phyloP scores from a whole-genome alignment of 2,329 filamentous ascomycete genomes.

The Colletotrichum incanum region DNA sequence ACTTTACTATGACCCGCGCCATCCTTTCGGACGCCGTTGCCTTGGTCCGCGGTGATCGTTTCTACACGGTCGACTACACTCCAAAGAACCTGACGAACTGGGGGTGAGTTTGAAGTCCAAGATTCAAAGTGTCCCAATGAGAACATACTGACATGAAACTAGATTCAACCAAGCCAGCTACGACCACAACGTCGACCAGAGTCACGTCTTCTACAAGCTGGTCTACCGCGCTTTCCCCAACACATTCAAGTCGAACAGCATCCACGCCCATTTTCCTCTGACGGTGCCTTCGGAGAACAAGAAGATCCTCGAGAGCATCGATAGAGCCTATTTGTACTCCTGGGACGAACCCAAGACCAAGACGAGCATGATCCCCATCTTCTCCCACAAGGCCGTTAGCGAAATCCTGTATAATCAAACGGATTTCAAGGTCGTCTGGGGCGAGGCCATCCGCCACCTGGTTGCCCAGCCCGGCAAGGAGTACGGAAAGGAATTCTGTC shows the following conservation, averaged over 20 bases:
- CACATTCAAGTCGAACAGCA: conserved; percentile 73
- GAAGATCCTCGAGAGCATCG: conserved; percentile 70
- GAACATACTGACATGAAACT: not conserved
- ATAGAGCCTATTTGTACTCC: conserved; percentile 70
- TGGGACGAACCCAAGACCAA: conserved; percentile 67
- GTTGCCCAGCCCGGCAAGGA: conserved; percentile 62
- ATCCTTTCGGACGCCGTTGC: conserved; percentile 75
- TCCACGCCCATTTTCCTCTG: conserved; percentile 74
- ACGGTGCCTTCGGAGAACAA: conserved; percentile 65
- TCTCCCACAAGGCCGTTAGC: conserved; percentile 68
- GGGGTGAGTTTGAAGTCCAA: conserved; percentile 61
- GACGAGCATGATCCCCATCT: conserved; percentile 63
- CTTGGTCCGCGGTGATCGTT: conserved; percentile 75
- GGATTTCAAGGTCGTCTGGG: conserved; percentile 74
- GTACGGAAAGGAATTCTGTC: conserved; percentile 63
- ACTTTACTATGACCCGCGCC: conserved; percentile 63
- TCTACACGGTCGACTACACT: conserved; percentile 75
- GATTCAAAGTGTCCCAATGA: no score
- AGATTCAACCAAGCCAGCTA: conserved; percentile 65
- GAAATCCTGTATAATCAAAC: conserved; percentile 66
- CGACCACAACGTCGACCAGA: conserved; percentile 72
- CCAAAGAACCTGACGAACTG: conserved; percentile 77
- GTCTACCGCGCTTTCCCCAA: conserved; percentile 75
- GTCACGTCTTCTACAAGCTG: conserved; percentile 78
- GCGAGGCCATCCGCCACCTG: conserved; percentile 67